A percentile compares a stretch with the other conserved stretches of the same genome.
These are phyloP conservation scores for Leishmania tropica DNA, from an alignment of 208 protist genomes.

Conservation along the genomic window DNA sequence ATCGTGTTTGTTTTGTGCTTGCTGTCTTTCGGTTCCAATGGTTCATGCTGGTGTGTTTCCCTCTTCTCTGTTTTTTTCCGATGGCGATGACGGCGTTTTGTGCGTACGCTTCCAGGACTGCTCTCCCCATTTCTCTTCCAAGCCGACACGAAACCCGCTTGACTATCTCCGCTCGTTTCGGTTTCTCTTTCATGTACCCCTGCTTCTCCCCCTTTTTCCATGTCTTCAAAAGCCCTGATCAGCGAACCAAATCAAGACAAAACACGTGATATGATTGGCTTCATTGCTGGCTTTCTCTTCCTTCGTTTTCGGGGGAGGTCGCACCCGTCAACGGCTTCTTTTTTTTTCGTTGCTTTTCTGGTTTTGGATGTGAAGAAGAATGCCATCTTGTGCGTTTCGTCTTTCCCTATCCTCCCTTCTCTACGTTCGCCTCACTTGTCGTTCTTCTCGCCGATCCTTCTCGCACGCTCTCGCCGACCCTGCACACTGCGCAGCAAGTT, in stretches of 20 bases:
- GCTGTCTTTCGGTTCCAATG: not conserved
- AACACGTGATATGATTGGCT: no score
- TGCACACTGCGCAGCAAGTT: not conserved
- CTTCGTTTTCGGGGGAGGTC: not conserved
- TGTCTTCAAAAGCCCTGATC: not conserved
- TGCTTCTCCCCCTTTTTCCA: not conserved
- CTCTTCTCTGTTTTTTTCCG: not conserved
- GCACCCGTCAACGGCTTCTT: not conserved
- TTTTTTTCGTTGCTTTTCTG: not conserved
- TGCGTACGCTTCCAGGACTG: not conserved
- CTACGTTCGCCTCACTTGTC: not conserved
- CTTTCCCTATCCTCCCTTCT: constrained; percentile 1
- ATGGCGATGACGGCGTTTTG: not conserved
- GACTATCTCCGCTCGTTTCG: not conserved
- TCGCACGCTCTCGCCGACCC: not conserved
- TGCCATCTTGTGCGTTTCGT: not conserved
- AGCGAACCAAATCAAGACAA: no score
- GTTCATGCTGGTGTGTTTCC: not conserved
- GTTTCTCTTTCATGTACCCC: not conserved
- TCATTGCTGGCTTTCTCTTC: not conserved
- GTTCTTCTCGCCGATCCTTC: constrained; percentile 15
- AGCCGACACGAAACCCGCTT: not conserved
- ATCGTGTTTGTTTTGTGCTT: not conserved
- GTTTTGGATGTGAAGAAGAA: not conserved
- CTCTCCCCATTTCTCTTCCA: not conserved